Percentiles rank a stretch among this genome's conserved stretches.
These are phyloP conservation scores for Flaveria ramosissima DNA, from an alignment of 129 eudicot genomes.

Conservation along the genomic window DNA sequence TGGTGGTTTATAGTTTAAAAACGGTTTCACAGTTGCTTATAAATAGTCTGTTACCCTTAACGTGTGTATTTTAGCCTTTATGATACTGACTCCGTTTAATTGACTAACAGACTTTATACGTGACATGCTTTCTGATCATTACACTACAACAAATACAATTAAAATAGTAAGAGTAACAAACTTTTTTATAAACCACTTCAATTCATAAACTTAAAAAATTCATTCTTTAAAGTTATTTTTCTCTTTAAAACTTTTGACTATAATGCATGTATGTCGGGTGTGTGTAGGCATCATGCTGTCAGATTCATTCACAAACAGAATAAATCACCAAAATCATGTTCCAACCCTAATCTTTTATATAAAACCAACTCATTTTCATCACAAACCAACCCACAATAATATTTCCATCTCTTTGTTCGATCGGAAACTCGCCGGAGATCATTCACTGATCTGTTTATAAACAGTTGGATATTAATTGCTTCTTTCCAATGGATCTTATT, in stretches of 20 bases:
- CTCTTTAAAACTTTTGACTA: not conserved
- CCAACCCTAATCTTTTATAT: slow-evolving; percentile 31
- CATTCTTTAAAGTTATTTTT: not conserved
- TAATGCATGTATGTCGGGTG: not conserved
- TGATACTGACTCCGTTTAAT: too few species aligned
- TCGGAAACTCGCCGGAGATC: slow-evolving; percentile 12
- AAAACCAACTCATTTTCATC: slow-evolving; percentile 21
- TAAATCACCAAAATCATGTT: slow-evolving; percentile 55
- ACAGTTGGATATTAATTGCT: not conserved
- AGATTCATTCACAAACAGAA: slow-evolving; percentile 58
- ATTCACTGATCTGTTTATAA: too few species aligned
- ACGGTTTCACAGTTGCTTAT: too few species aligned
- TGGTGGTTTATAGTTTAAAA: too few species aligned
- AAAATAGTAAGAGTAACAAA: too few species aligned
- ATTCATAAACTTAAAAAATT: too few species aligned
- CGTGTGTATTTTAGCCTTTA: too few species aligned
- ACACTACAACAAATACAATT: too few species aligned
- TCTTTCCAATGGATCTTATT: slow-evolving; percentile 37
- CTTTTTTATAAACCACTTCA: too few species aligned
- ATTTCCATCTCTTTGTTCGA: slow-evolving; percentile 11
- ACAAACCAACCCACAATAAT: slow-evolving; percentile 26
- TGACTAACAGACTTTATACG: too few species aligned
- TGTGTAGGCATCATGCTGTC: slow-evolving; percentile 40
- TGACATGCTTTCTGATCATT: too few species aligned
- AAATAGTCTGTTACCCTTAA: too few species aligned